Evolutionary conservation across 2,329 filamentous ascomycete species (phyloP), one percentile per base, ranked within the genome.

Genomic region (Cladosporium sp.): DNA sequence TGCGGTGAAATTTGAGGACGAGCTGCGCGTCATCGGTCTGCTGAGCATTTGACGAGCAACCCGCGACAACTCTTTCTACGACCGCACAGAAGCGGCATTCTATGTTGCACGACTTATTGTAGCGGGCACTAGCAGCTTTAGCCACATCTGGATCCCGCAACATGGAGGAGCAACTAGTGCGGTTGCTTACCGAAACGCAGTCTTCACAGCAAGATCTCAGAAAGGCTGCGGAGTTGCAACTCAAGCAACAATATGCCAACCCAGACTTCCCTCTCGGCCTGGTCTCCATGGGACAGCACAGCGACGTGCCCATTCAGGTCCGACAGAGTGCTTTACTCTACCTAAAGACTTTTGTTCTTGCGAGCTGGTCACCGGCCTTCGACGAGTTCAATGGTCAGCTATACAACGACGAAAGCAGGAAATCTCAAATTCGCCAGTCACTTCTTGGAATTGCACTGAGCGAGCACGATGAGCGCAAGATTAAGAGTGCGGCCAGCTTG

Each of bases 131-230:
- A 63, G 65, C 33, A 57, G 57, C 65, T 66, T 62, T 31, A 71
- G 70, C 67, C 69, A 67, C 37, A 65, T 33, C 59, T 64, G 46
- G 44, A 62, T 80, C 75, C 31, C 73, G 46, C 28, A 62, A 62
- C 46, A 97, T 97, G 93, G 93, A 97, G 86, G 90, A 96, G 81
- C 89, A 96, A 83, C 88, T 99, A 79, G 89, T 95, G 73, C 89
- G 89, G 79, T 86, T 98, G 78, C 89, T 99, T 70, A 88, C 90
- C 74, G 92, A 93, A 80, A 96, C 93, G 59, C 92, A 96, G 81
- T 89, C 89, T 69, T 75, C 91, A 67, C 87, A 89, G 66, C 89
- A 94, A 78, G 88, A 82, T 64, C 89, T 90, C 65, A 90, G 94
- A 78, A 93, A 91, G 77, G 88, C 91, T 77, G 95, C 95, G 72